Evolutionary conservation across 2,329 filamentous ascomycete species (phyloP).

Genomic region (Aspergillus awamori): DNA sequence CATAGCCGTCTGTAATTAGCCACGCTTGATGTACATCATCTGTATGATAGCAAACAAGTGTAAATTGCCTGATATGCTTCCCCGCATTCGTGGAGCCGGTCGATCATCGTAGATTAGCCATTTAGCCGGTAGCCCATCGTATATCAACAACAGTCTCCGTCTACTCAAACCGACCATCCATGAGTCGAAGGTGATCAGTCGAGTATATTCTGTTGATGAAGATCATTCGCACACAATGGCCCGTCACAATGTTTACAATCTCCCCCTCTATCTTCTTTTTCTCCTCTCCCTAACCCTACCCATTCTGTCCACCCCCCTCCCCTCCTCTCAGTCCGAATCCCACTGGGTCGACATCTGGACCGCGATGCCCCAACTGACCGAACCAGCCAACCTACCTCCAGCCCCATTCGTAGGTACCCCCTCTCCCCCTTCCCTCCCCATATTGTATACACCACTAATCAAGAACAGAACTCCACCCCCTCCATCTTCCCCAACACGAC

Average conservation of each 20-base stretch:
- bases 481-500: constrained; percentile 64
- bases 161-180: too few species aligned
- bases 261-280: too few species aligned
- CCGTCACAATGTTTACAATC: too few species aligned
- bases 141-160: background rate
- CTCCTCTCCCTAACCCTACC: background rate
- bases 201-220: too few species aligned
- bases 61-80: background rate
- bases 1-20: background rate
- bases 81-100: background rate
- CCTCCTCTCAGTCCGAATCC: background rate
- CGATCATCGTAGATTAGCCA: constrained; percentile 3
- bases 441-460: constrained; percentile 13
- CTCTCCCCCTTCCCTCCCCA: background rate
- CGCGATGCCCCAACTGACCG: constrained; percentile 67
- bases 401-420: constrained; percentile 56
- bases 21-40: background rate
- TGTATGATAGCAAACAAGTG: background rate
- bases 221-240: background rate
- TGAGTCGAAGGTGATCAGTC: too few species aligned
- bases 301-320: background rate
- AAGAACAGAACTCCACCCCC: constrained; percentile 53
- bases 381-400: constrained; percentile 63
- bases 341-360: constrained; percentile 68
- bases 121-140: background rate